Base-by-base conservation (phyloP, 2,329 filamentous ascomycete genomes). In the Botrytis sinoallii region DNA sequence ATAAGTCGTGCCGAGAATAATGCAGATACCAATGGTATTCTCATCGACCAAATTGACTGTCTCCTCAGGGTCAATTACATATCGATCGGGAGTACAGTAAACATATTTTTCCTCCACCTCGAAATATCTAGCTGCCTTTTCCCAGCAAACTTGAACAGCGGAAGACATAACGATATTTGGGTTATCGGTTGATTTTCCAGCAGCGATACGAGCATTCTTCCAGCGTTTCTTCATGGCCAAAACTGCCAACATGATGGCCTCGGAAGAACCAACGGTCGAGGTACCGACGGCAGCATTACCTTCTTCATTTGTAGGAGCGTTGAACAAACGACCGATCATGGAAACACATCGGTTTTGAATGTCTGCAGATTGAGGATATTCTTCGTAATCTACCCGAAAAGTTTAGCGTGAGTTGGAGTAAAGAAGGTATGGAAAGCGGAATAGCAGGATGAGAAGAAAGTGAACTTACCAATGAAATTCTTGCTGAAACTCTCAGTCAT, bases 131-230 rank as follows among this genome's bases (percentile, higher is more conserved):
- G 92, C 90, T 0, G 92, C 91, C 86, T 98, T 98, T 83, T 98
- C 94, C 95, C 95, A 98, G 87, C 94, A 97, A 59, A 98, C 95
- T 84, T 98, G 95, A 3, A 98, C 95, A 46, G 95, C 95, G 40
- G 93, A 94, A 79, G 93, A 96, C 95, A 98, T 98, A 86, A 98
- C 85, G 75, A 98, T 91, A 84, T 98, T 98, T 72, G 95, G 95
- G 63, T 88, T 88, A 76, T 94, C 93, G 75, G 83, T 88, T 72
- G 94, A 88, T 85, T 97, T 96, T 75, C 94, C 95, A 78, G 89
- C 93, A 7, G 92, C 94, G 82, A 92, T 89, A 79, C 94, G 91
- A 84, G 91, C 91, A 83, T 96, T 94, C 85, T 93, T 91, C 95
- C 95, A 98, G 79, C 92, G 90, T 85, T 91, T 94, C 89, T 98